A percentile compares a stretch with the other conserved stretches of the same genome.
These are phyloP conservation scores for Saxispiralis lemnorum DNA, from an alignment of 495 filamentous ascomycete genomes.

Conservation along the genomic window DNA sequence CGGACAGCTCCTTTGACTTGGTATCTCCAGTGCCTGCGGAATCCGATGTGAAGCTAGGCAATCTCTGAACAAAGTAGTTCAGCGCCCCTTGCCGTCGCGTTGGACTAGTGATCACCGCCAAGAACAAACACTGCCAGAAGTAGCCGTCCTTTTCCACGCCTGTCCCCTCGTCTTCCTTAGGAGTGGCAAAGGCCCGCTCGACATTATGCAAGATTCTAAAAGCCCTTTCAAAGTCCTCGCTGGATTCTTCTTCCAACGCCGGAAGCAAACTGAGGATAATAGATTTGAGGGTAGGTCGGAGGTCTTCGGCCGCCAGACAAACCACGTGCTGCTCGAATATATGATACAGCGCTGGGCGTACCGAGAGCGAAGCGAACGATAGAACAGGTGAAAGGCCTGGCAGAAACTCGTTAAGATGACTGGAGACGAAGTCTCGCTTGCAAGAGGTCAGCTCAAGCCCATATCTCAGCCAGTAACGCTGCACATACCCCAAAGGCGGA, in stretches of 20 bases:
- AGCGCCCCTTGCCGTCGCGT: conserved; percentile 70
- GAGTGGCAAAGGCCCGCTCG: conserved; percentile 1
- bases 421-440: conserved; percentile 31
- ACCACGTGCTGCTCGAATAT: conserved; percentile 69
- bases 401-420: conserved; percentile 71
- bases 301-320: conserved; percentile 43
- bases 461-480: conserved; percentile 9
- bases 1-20: conserved; percentile 11
- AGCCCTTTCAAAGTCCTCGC: conserved; percentile 88
- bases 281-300: conserved; percentile 78
- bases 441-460: conserved; percentile 17
- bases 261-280: conserved; percentile 73
- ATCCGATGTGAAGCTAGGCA: conserved; percentile 43
- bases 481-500: conserved; percentile 40
- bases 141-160: conserved; percentile 48
- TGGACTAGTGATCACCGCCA: conserved; percentile 76
- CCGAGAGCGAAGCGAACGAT: conserved; percentile 81
- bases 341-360: conserved; percentile 65
- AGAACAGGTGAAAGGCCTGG: conserved; percentile 76
- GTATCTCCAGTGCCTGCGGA: neutral
- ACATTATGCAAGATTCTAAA: conserved; percentile 61
- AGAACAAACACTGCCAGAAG: conserved; percentile 97
- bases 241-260: conserved; percentile 85
- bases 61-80: conserved; percentile 60
- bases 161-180: neutral